Percentiles rank a stretch among this genome's conserved stretches.
Evolutionary conservation across 345 rosid genomes (phyloP).

Genomic region (Citrus sp.): DNA sequence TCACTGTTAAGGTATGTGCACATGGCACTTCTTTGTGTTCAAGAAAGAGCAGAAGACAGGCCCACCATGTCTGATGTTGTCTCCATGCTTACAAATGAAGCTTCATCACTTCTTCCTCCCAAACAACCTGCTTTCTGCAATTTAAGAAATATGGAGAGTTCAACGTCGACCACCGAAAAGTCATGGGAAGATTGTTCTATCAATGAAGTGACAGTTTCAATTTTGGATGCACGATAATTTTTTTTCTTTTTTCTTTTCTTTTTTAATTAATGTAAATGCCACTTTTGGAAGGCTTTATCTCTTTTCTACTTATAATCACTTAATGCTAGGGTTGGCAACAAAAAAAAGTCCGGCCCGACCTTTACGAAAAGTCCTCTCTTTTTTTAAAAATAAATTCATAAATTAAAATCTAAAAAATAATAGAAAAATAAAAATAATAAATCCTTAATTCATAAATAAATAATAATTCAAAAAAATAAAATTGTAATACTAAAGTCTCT

Average conservation of each 20-base stretch:
- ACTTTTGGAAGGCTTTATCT: no score
- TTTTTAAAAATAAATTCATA: no score
- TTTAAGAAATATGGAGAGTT: not conserved
- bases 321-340: no score
- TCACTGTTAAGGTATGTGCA: slow-evolving; percentile 19
- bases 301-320: no score
- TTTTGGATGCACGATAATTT: slow-evolving; percentile 13
- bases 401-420: no score
- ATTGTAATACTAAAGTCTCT: no score
- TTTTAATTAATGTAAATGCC: no score
- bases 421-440: no score
- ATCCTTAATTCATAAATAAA: no score
- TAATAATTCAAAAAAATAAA: no score
- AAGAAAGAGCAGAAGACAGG: slow-evolving; percentile 26
- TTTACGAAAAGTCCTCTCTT: no score
- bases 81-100: slow-evolving; percentile 25
- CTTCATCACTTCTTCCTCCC: slow-evolving; percentile 18
- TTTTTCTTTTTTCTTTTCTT: not conserved
- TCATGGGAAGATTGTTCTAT: not conserved
- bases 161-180: not conserved
- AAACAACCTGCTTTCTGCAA: slow-evolving; percentile 27
- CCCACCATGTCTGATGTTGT: slow-evolving; percentile 24
- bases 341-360: no score
- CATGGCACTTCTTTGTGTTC: slow-evolving; percentile 30
- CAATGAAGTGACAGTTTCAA: slow-evolving; percentile 11